Evolutionary conservation across 305 asterid species (phyloP).

Genomic region (Solanum aculeatissimum): DNA sequence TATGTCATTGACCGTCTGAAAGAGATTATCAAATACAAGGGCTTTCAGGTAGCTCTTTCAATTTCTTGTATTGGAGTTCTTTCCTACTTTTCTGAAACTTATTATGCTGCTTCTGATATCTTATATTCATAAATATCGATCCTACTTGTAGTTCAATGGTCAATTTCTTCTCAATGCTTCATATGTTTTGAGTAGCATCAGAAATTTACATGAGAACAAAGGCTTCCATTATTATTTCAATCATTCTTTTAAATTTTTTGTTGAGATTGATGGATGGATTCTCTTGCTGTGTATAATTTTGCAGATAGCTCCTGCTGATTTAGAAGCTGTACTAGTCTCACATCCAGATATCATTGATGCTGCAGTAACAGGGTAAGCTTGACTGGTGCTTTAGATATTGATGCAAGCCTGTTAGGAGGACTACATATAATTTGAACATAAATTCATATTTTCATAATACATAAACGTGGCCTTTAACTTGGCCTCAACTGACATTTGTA

Average conservation of each 20-base stretch:
- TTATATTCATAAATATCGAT: background rate
- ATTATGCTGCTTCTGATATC: background rate
- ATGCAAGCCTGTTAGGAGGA: background rate
- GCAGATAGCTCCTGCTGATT: conserved; percentile 89
- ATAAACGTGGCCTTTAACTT: too few relatives aligned
- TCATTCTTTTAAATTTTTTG: background rate
- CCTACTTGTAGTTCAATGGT: background rate
- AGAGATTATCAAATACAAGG: conserved; percentile 75
- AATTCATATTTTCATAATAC: too few relatives aligned
- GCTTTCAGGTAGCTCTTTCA: conserved; percentile 54
- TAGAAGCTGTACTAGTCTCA: conserved; percentile 47
- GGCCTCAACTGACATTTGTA: too few relatives aligned
- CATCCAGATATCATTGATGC: conserved; percentile 70
- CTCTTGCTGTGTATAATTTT: background rate
- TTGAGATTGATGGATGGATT: background rate
- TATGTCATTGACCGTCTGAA: conserved; percentile 63
- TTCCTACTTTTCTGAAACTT: background rate
- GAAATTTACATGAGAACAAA: background rate
- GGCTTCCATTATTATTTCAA: background rate
- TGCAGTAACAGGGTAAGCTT: conserved; percentile 60
- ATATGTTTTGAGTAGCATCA: background rate
- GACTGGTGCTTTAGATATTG: background rate
- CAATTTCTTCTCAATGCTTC: background rate
- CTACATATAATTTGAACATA: background rate
- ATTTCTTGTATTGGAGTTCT: background rate